These are phyloP conservation scores for Xylariaceae sp. DNA, from an alignment of 2,329 filamentous ascomycete species.

Conservation along the genomic window DNA sequence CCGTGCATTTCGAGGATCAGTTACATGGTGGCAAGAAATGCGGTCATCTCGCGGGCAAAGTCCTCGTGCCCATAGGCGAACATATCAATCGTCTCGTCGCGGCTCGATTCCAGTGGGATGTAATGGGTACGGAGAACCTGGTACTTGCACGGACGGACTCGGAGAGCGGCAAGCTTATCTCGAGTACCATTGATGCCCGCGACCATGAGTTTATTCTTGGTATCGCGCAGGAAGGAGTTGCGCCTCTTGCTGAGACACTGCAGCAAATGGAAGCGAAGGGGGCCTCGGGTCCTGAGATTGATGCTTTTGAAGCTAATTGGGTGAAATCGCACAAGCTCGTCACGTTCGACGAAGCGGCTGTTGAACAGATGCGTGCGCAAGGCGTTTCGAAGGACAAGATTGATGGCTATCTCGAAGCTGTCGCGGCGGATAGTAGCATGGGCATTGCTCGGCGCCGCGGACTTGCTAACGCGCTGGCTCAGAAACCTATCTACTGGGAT, in stretches of 20 bases:
- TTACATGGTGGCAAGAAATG: slow-evolving; percentile 98
- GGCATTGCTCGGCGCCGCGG: slow-evolving; percentile 72
- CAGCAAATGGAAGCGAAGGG: slow-evolving; percentile 84
- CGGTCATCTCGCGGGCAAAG: slow-evolving; percentile 92
- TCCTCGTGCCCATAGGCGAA: slow-evolving; percentile 86
- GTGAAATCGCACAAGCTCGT: slow-evolving; percentile 79
- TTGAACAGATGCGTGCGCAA: slow-evolving; percentile 64
- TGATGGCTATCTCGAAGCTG: slow-evolving; percentile 59
- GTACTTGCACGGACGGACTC: slow-evolving; percentile 94
- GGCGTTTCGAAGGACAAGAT: slow-evolving; percentile 59
- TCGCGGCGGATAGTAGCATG: slow-evolving; percentile 61
- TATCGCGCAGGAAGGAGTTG: slow-evolving; percentile 64
- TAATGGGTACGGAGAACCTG: slow-evolving; percentile 94
- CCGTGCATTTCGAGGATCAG: slow-evolving; percentile 96
- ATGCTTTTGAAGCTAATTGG: slow-evolving; percentile 81
- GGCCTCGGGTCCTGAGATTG: slow-evolving; percentile 72
- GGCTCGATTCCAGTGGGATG: slow-evolving; percentile 93
- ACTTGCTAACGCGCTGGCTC: slow-evolving; percentile 62
- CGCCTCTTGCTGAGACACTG: slow-evolving; percentile 80
- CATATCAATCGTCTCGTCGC: slow-evolving; percentile 94
- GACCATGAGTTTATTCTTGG: slow-evolving; percentile 97
- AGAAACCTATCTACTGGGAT: slow-evolving; percentile 69
- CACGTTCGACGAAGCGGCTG: slow-evolving; percentile 86
- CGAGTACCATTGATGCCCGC: slow-evolving; percentile 83
- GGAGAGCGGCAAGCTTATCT: slow-evolving; percentile 85